Evolutionary conservation across 2,329 filamentous ascomycete species (phyloP).

Genomic region (Myriosclerotinia scirpicola): DNA sequence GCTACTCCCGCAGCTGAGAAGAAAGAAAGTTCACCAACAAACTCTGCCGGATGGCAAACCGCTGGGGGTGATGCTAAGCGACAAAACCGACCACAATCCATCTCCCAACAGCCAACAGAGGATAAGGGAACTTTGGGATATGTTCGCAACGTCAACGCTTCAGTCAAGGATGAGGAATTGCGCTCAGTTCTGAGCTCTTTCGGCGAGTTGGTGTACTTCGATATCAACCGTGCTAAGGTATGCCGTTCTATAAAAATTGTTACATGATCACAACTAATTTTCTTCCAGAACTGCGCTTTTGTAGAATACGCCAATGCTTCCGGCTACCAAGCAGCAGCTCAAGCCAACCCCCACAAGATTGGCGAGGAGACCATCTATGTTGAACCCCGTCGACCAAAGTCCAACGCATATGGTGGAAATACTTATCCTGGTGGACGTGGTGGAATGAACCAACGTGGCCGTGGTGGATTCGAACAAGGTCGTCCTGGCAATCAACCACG

Average conservation of each 20-base stretch:
- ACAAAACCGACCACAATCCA: slow-evolving; percentile 71
- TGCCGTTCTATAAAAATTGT: slow-evolving; percentile 29
- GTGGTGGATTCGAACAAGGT: slow-evolving; percentile 63
- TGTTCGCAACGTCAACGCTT: slow-evolving; percentile 93
- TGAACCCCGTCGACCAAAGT: slow-evolving; percentile 82
- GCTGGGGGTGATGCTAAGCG: slow-evolving; percentile 76
- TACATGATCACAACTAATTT: slow-evolving; percentile 26
- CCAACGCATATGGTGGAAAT: slow-evolving; percentile 67
- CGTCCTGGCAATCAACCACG: slow-evolving; percentile 44
- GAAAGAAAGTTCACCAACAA: slow-evolving; percentile 38
- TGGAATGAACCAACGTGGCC: slow-evolving; percentile 60
- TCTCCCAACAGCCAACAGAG: slow-evolving; percentile 57
- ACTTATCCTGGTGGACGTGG: slow-evolving; percentile 65
- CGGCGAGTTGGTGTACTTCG: slow-evolving; percentile 70
- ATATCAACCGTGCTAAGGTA: slow-evolving; percentile 84
- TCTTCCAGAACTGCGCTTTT: slow-evolving; percentile 84
- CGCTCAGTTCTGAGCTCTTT: slow-evolving; percentile 69
- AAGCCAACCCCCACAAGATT: slow-evolving; percentile 82
- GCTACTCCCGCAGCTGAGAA: slow-evolving; percentile 45
- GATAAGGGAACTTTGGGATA: slow-evolving; percentile 81
- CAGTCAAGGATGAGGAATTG: slow-evolving; percentile 74
- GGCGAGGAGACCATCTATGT: slow-evolving; percentile 80
- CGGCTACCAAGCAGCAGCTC: slow-evolving; percentile 79
- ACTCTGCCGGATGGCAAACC: slow-evolving; percentile 76
- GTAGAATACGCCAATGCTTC: slow-evolving; percentile 84